A percentile compares a stretch with the other conserved stretches of the same genome.
These are phyloP conservation scores for Melanogaster broomeanus DNA, from an alignment of 768 basidiomycete genomes.

Conservation along the genomic window DNA sequence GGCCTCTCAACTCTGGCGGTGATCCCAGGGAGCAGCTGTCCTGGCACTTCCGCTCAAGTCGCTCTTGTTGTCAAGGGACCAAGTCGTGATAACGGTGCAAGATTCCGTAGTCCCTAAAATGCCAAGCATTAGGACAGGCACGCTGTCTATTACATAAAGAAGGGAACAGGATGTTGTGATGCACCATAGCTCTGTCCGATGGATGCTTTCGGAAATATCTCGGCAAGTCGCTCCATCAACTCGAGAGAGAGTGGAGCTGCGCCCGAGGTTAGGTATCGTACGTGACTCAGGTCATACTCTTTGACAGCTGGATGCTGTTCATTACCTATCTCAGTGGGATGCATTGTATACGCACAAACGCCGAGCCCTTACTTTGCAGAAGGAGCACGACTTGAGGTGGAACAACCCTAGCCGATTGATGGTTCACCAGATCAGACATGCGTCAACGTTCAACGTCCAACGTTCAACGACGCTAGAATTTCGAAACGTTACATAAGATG, in stretches of 20 bases:
- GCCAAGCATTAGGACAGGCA: background rate
- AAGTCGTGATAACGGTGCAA: constrained; percentile 50
- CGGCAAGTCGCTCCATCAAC: constrained; percentile 45
- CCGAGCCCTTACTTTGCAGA: constrained; percentile 46
- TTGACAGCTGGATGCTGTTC: constrained; percentile 41
- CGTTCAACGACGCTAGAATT: constrained; percentile 18
- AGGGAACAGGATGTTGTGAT: no score
- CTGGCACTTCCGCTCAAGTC: constrained; percentile 55
- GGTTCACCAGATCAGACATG: background rate
- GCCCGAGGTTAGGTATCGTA: constrained; percentile 41
- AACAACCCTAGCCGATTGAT: constrained; percentile 34
- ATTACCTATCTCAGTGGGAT: background rate
- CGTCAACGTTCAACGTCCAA: no score
- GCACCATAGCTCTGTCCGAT: constrained; percentile 67
- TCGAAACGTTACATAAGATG: constrained; percentile 46
- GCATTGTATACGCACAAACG: background rate
- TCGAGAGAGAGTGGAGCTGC: constrained; percentile 61
- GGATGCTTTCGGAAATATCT: constrained; percentile 48
- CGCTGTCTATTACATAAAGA: no score
- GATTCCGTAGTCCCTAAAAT: constrained; percentile 64
- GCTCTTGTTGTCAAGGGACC: constrained; percentile 46
- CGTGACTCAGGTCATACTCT: constrained; percentile 42
- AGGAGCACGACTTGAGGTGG: constrained; percentile 49
- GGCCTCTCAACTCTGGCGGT: constrained; percentile 55
- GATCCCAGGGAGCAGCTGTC: constrained; percentile 59